Conservation (phyloP, 2,329 filamentous ascomycete genomes). For the Trichophaea hybrida region DNA sequence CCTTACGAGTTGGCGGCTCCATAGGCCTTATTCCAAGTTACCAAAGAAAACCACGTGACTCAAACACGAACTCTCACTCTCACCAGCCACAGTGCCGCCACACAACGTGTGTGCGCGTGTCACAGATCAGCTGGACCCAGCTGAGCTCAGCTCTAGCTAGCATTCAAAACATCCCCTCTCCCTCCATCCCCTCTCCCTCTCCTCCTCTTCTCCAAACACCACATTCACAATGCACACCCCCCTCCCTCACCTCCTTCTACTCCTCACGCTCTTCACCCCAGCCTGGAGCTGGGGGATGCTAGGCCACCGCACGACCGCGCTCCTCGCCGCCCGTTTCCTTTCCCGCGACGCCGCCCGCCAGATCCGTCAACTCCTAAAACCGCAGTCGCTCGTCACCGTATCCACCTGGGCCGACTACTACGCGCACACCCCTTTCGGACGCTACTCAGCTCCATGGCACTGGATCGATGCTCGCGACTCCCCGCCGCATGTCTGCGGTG, state of each 20-base stretch:
- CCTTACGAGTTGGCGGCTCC: too few relatives aligned
- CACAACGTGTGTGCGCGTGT: too few relatives aligned
- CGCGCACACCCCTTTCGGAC: constrained; percentile 49
- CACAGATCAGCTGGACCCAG: too few relatives aligned
- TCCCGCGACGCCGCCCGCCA: constrained; percentile 41
- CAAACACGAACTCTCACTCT: too few relatives aligned
- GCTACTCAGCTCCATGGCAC: constrained; percentile 49
- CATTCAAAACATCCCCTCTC: too few relatives aligned
- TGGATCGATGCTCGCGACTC: constrained; percentile 55
- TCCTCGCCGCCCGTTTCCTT: constrained; percentile 48
- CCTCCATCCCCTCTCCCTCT: too few relatives aligned
- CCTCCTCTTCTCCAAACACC: too few relatives aligned
- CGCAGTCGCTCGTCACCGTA: constrained; percentile 47
- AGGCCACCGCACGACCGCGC: constrained; percentile 52
- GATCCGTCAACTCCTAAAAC: constrained; percentile 45
- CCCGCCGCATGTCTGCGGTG: constrained; percentile 44
- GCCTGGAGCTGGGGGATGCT: constrained; percentile 31
- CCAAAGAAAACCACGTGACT: too few relatives aligned
- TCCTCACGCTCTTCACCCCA: background rate
- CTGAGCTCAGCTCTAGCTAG: too few relatives aligned
- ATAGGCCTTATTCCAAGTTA: too few relatives aligned
- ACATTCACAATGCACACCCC: background rate
- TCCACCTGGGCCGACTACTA: constrained; percentile 55
- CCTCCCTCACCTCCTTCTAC: background rate
- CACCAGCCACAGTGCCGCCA: too few relatives aligned